Evolutionary conservation across 371 early-diverging fungal species (phyloP).

Genomic region (Apophysomyces trapeziformis): DNA sequence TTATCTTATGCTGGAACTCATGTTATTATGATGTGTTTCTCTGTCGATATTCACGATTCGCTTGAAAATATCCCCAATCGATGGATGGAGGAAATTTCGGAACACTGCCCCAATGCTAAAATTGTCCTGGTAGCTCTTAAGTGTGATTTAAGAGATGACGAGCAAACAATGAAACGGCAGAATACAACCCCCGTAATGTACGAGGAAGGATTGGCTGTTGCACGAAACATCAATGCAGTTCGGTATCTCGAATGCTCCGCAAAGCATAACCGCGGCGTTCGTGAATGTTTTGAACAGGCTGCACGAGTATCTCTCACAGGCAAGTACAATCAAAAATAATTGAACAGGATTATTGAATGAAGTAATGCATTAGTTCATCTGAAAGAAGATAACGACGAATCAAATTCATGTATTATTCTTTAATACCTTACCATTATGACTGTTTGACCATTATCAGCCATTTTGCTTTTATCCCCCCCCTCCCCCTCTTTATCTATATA

Average conservation of each 20-base stretch:
- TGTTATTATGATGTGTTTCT: slow-evolving; percentile 61
- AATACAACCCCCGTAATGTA: slow-evolving; percentile 40
- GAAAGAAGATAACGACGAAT: slow-evolving; percentile 5
- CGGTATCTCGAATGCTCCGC: slow-evolving; percentile 61
- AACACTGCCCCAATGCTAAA: slow-evolving; percentile 51
- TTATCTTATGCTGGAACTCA: slow-evolving; percentile 59
- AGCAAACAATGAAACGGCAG: slow-evolving; percentile 18
- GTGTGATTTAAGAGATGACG: slow-evolving; percentile 59
- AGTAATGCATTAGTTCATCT: neutral
- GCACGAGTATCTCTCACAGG: slow-evolving; percentile 53
- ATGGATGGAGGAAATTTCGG: slow-evolving; percentile 57
- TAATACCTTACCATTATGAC: neutral
- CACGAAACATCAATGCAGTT: slow-evolving; percentile 51
- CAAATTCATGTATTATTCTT: neutral
- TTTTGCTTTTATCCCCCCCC: neutral
- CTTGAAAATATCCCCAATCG: slow-evolving; percentile 59
- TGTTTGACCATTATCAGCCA: neutral
- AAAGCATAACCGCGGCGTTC: slow-evolving; percentile 57
- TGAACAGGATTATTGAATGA: no score
- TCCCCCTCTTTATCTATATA: neutral
- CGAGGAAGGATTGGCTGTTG: slow-evolving; percentile 55
- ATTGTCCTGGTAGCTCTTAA: slow-evolving; percentile 59
- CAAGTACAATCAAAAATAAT: slow-evolving; percentile 11
- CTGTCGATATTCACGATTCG: slow-evolving; percentile 60
- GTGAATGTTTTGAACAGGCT: slow-evolving; percentile 57